A percentile compares a stretch with the other conserved stretches of the same genome.
phyloP scores from a whole-genome alignment of 2,329 filamentous ascomycete species.

The Arachnomyces sp. region DNA sequence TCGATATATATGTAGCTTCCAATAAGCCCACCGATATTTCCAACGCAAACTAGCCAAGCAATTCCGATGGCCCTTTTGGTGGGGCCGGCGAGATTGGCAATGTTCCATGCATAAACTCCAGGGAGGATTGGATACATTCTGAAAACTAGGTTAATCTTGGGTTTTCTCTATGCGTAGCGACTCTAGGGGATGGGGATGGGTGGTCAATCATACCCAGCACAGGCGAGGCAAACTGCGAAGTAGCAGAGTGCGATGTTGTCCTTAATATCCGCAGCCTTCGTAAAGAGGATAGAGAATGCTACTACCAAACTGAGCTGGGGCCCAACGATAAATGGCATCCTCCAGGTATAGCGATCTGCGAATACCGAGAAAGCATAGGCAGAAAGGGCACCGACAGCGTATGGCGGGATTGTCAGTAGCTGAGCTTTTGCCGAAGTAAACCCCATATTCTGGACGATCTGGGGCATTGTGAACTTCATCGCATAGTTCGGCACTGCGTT shows the following conservation, averaged over 20 bases:
- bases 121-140: conserved; percentile 36
- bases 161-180: too few species aligned
- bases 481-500: conserved; percentile 33
- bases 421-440: conserved; percentile 29
- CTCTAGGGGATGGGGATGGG: too few species aligned
- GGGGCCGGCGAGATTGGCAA: conserved; percentile 31
- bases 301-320: conserved; percentile 29
- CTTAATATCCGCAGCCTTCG: conserved; percentile 29
- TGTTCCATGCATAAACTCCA: conserved; percentile 35
- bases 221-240: conserved; percentile 39
- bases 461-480: conserved; percentile 28
- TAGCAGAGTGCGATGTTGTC: conserved; percentile 36
- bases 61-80: conserved; percentile 37
- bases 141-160: too few species aligned
- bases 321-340: conserved; percentile 32
- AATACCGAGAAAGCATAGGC: conserved; percentile 25
- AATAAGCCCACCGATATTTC: conserved; percentile 31
- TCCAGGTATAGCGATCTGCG: conserved; percentile 31
- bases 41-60: conserved; percentile 34
- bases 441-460: conserved; percentile 36
- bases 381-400: conserved; percentile 23
- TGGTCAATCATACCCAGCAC: conserved; percentile 22
- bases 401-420: conserved; percentile 28
- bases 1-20: conserved; percentile 28
- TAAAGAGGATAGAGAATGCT: conserved; percentile 30